These are phyloP conservation scores for Colletotrichum tropicale DNA, from an alignment of 2,329 filamentous ascomycete genomes.

Conservation along the genomic window DNA sequence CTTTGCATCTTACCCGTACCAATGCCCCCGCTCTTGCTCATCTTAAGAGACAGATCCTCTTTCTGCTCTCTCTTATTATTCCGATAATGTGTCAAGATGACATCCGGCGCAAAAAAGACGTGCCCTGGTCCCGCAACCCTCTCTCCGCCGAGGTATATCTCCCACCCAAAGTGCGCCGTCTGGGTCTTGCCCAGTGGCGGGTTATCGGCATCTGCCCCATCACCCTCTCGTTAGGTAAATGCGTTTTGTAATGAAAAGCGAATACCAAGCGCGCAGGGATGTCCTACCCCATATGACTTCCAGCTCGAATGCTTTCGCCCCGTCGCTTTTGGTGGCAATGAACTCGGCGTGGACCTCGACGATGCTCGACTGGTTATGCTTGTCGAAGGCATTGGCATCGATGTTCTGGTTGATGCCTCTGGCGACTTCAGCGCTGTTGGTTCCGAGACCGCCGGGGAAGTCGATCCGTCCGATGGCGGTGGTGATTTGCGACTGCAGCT, in stretches of 20 bases:
- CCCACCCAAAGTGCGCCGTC: neutral
- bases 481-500: neutral
- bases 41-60: fast-evolving
- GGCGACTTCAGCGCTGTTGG: fast-evolving
- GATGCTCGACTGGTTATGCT: neutral
- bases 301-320: neutral
- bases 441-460: neutral
- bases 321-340: neutral
- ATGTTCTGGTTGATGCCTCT: neutral
- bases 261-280: neutral
- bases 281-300: neutral
- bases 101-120: fast-evolving
- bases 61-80: fast-evolving
- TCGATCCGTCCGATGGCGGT: neutral
- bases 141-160: neutral
- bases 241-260: neutral
- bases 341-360: neutral
- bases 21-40: fast-evolving
- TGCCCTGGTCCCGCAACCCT: neutral
- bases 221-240: fast-evolving
- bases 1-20: neutral
- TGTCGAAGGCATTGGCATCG: neutral
- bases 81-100: neutral
- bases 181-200: neutral
- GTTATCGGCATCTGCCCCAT: neutral